Percentiles rank a stretch among this genome's conserved stretches.
Conservation (phyloP, 768 basidiomycete species). For the Russula sp. region DNA sequence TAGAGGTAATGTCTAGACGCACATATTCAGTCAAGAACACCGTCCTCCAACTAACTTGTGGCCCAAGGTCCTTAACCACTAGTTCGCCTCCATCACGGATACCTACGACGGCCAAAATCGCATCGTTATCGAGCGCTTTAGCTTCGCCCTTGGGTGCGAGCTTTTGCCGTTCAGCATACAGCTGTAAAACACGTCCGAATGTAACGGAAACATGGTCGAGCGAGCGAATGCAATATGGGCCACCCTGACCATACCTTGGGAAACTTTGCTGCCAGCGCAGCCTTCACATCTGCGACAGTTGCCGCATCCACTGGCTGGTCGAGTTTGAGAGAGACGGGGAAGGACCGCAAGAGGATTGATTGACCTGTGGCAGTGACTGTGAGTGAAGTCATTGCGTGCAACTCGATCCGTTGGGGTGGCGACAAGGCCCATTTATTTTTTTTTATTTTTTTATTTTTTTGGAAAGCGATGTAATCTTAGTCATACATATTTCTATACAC, state of each 20-base stretch:
- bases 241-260: slow-evolving; percentile 37
- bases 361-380: slow-evolving; percentile 44
- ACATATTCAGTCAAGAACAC: slow-evolving; percentile 96
- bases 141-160: slow-evolving; percentile 56
- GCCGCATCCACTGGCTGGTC: slow-evolving; percentile 38
- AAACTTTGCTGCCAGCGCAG: slow-evolving; percentile 46
- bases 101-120: slow-evolving; percentile 49
- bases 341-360: slow-evolving; percentile 39
- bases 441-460: slow-evolving; percentile 5
- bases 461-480: too few relatives aligned
- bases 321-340: slow-evolving; percentile 48
- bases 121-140: slow-evolving; percentile 55
- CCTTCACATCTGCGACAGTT: slow-evolving; percentile 66
- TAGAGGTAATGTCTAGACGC: slow-evolving; percentile 28
- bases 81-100: slow-evolving; percentile 57
- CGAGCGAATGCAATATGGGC: neutral
- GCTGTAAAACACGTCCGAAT: slow-evolving; percentile 36
- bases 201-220: neutral
- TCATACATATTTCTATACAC: too few relatives aligned
- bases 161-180: slow-evolving; percentile 66
- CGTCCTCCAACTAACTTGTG: slow-evolving; percentile 81
- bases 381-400: slow-evolving; percentile 38
- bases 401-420: neutral
- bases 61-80: slow-evolving; percentile 81
- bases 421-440: neutral